phyloP scores from a whole-genome alignment of 345 rosid genomes.

The Melaleuca alternifolia region DNA sequence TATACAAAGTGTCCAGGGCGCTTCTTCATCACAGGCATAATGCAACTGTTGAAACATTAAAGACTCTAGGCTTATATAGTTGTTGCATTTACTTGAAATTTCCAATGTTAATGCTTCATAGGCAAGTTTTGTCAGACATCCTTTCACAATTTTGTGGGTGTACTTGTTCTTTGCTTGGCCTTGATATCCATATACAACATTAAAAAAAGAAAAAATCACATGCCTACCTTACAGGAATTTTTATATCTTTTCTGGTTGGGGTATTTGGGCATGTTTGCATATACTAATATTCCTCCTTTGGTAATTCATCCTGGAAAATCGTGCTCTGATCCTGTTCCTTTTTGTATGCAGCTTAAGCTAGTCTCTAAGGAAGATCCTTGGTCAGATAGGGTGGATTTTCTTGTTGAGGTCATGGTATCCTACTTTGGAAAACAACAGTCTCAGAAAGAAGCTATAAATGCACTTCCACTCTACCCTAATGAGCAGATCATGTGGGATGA shows the following conservation, averaged over 20 bases:
- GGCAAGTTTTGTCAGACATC: not conserved
- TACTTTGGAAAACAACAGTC: constrained; percentile 90
- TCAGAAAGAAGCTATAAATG: constrained; percentile 97
- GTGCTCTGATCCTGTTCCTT: not conserved
- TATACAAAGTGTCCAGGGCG: not conserved
- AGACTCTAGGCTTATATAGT: not conserved
- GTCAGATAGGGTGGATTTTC: constrained; percentile 82
- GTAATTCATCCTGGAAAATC: not conserved
- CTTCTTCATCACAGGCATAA: not conserved
- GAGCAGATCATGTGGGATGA: constrained; percentile 99
- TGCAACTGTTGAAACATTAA: not conserved
- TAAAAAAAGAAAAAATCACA: not conserved
- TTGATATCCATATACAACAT: not conserved
- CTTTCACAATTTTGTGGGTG: not conserved
- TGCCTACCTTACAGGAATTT: not conserved
- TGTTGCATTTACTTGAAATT: not conserved
- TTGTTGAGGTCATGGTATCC: constrained; percentile 87
- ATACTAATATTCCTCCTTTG: not conserved
- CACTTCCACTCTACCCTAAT: constrained; percentile 95
- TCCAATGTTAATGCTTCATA: not conserved
- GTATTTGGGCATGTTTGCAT: not conserved
- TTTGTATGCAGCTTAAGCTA: constrained; percentile 67
- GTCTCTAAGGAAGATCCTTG: constrained; percentile 74
- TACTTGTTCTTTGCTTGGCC: not conserved
- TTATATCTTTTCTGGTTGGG: not conserved